phyloP scores from a whole-genome alignment of 768 basidiomycete genomes.

The Podaxis carcinomalis region DNA sequence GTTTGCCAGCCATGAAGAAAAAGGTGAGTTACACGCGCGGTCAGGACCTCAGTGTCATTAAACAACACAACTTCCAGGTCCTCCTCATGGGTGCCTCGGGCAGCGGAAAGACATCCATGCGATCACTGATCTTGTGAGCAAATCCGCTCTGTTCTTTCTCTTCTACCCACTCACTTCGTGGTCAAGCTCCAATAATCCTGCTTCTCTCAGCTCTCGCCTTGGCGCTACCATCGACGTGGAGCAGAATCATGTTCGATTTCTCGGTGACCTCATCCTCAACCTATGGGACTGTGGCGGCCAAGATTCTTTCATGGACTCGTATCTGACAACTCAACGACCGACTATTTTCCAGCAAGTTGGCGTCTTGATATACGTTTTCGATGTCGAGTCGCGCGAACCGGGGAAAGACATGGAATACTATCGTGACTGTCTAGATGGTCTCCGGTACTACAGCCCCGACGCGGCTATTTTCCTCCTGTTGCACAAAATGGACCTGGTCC shows the following conservation, averaged over 20 bases:
- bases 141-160: constrained; percentile 6
- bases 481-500: constrained; percentile 97
- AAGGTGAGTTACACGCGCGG: constrained; percentile 39
- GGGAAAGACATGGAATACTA: constrained; percentile 88
- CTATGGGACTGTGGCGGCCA: constrained; percentile 99
- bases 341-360: constrained; percentile 97
- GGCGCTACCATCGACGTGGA: constrained; percentile 98
- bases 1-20: constrained; percentile 48
- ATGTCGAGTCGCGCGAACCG: constrained; percentile 85
- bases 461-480: constrained; percentile 87
- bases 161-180: not conserved
- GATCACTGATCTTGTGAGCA: constrained; percentile 95
- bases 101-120: constrained; percentile 96
- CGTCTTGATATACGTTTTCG: constrained; percentile 98
- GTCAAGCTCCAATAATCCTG: constrained; percentile 88
- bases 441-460: constrained; percentile 73
- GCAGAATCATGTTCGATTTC: constrained; percentile 94
- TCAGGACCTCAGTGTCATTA: constrained; percentile 13
- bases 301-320: constrained; percentile 96
- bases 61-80: constrained; percentile 50
- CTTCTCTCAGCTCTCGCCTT: constrained; percentile 83
- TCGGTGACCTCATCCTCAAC: constrained; percentile 93
- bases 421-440: constrained; percentile 81
- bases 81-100: constrained; percentile 97
- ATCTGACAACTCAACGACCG: constrained; percentile 86